phyloP scores from a whole-genome alignment of 2,329 filamentous ascomycete species.

The Parastagonospora avenae region DNA sequence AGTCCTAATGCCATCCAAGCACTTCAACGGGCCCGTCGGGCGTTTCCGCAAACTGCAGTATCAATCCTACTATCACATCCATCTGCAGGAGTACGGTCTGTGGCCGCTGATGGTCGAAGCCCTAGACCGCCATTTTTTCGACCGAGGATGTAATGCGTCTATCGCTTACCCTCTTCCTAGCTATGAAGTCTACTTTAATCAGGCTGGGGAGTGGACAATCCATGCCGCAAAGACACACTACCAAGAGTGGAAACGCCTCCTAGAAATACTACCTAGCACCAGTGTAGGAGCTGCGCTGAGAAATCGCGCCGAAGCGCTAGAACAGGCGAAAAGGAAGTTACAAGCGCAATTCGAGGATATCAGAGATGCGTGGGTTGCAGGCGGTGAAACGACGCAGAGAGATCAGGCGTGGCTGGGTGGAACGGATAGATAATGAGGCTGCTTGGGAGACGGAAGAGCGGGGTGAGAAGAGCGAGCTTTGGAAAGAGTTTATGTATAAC shows the following conservation, averaged over 20 bases:
- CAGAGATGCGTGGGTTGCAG: neutral
- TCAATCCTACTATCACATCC: neutral
- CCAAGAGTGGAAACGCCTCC: neutral
- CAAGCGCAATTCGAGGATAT: neutral
- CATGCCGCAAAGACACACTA: conserved; percentile 16
- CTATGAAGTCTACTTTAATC: conserved; percentile 14
- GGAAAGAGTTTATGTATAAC: conserved; percentile 7
- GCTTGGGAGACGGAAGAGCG: conserved; percentile 11
- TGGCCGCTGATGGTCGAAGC: conserved; percentile 18
- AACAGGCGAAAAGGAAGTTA: neutral
- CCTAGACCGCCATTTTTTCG: conserved; percentile 20
- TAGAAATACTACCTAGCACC: neutral
- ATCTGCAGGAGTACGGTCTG: conserved; percentile 8
- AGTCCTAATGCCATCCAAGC: conserved; percentile 12
- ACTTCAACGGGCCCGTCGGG: conserved; percentile 16
- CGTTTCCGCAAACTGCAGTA: conserved; percentile 7
- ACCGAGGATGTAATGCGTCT: neutral
- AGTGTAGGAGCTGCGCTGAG: no score
- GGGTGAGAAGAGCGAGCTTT: conserved; percentile 9
- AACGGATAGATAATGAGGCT: conserved; percentile 13
- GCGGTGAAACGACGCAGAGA: neutral
- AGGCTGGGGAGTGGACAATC: conserved; percentile 19
- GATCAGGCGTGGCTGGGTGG: conserved; percentile 10
- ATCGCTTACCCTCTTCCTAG: conserved; percentile 13
- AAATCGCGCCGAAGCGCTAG: no score